Base-by-base conservation (phyloP, 352 stramenopile species). In the Globisporangium emineosum region DNA sequence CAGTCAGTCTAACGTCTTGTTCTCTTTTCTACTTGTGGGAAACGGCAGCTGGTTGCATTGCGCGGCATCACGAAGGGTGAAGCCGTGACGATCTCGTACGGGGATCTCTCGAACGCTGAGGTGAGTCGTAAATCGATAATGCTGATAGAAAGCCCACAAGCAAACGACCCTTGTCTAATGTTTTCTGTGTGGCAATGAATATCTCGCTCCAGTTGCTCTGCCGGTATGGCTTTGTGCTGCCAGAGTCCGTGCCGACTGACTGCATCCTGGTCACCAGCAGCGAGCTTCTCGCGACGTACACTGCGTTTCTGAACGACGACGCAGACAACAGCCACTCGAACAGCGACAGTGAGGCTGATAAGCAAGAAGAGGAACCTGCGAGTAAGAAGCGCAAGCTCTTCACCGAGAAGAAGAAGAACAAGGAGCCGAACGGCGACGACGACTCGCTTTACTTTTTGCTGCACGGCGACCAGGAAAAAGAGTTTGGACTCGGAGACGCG, bases 21-120 rank as follows among this genome's bases (percentile, higher is more conserved):
- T 3, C 30, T 32, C 1, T 55, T 37, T 7, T 58, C 29, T 47
- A 7, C n/a, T 21, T 47, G 40, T 47, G 40, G 17, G 12, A 30
- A 30, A 54, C 2, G 29, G 29, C 56, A 92, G 83, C 65, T 92
- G 30, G 68, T 78, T 42, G 69, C 79, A 2, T 27, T 79, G 42
- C 79, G 81, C 12, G 66, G 75, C 49, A 73, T 89, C 17, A 61
- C 69, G n/a, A 73, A 77, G 45, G 60, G 52, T 12, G 68, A 88
- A 19, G 55, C 76, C 9, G 79, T 92, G 47, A 86, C 81, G 7
- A 88, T 92, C 57, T 89, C 79, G 17, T 92, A 92, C 56, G 83
- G 83, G 30, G 71, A 87, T 15, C 67, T 92, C 10, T 88, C 81
- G 0, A 92, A 89, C 55, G 81, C 83, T 13, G 79, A 92, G 83